Evolutionary conservation across 73 alveolate genomes (phyloP).

Genomic region (Durusdinium trenchii): DNA sequence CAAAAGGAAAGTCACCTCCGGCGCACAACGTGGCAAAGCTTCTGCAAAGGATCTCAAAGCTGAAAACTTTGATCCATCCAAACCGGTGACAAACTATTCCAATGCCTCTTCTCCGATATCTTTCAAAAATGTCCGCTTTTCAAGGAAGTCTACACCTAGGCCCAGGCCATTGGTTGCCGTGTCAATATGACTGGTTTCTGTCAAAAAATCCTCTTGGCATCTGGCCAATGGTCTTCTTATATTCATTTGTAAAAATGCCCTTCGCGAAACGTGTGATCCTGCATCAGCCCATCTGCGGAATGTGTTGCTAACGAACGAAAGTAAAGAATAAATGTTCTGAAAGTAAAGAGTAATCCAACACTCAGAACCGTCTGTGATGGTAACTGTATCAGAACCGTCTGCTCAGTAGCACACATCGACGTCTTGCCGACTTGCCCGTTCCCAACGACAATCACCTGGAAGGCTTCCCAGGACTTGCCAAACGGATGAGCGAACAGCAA

Average conservation of each 20-base stretch:
- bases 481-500: neutral
- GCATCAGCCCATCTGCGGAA: slow-evolving; percentile 96
- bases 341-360: neutral
- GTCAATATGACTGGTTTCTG: neutral
- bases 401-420: slow-evolving; percentile 57
- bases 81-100: neutral
- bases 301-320: neutral
- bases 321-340: too few species aligned
- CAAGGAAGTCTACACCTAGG: slow-evolving; percentile 98
- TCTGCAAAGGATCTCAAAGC: neutral
- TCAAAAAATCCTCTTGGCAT: neutral
- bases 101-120: slow-evolving; percentile 82
- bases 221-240: slow-evolving; percentile 84
- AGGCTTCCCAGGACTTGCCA: neutral
- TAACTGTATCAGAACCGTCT: neutral
- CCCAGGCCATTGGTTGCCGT: slow-evolving; percentile 39
- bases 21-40: slow-evolving; percentile 43
- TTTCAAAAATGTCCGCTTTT: slow-evolving; percentile 96
- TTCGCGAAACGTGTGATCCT: slow-evolving; percentile 98
- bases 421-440: slow-evolving; percentile 98
- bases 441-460: slow-evolving; percentile 98
- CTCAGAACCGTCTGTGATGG: neutral
- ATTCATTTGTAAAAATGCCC: slow-evolving; percentile 98
- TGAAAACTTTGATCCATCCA: neutral
- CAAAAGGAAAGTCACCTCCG: slow-evolving; percentile 98